Evolutionary conservation across 495 filamentous ascomycete species (phyloP), one percentile per base, ranked within the genome.

Genomic region (Opeltia flavorubescens): DNA sequence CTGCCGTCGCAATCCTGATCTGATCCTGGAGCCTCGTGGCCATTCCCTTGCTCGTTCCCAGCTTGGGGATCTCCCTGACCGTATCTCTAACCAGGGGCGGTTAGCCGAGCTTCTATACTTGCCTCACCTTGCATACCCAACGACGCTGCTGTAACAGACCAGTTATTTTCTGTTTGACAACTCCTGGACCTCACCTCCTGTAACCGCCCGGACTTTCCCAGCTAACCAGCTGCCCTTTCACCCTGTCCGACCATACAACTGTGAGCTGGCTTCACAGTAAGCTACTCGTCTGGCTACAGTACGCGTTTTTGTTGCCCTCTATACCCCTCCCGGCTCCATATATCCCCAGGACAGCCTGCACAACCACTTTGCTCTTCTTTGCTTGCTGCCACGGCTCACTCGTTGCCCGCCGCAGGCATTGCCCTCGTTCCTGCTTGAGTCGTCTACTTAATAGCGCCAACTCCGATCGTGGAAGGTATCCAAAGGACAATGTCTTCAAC

Each of bases 351-450:
- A 25, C 38, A 1, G 49, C 33, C 33, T 49, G 27, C 28, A 39
- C 42, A 27, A 17, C 48, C 44, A 33, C 39, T 39, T 18, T 24
- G 28, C 46, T 43, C 13, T 48, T 44, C 33, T 46, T 50, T 36
- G 25, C 33, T 54, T 49, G 46, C 41, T 53, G 33, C 33, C 47
- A 52, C 55, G 52, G 52, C 52, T 58, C 44, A 55, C 55, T 57
- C 50, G 40, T 31, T 51, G 47, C 44, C 50, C 30, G 43, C 36
- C 40, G 48, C 29, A 58, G 53, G 55, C 53, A 55, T 47, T 41
- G 46, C 49, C 49, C 41, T 55, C 47, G 18, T 43, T 41, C 43
- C 21, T 41, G 27, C 31, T 38, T 39, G 44, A 46, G 48, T 55
- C 53, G 48, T 47, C 48, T 47, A 25, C 20, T 55, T 52, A 46